These are phyloP conservation scores for Ilyonectria destructans DNA, from an alignment of 2,329 filamentous ascomycete species.

Conservation along the genomic window DNA sequence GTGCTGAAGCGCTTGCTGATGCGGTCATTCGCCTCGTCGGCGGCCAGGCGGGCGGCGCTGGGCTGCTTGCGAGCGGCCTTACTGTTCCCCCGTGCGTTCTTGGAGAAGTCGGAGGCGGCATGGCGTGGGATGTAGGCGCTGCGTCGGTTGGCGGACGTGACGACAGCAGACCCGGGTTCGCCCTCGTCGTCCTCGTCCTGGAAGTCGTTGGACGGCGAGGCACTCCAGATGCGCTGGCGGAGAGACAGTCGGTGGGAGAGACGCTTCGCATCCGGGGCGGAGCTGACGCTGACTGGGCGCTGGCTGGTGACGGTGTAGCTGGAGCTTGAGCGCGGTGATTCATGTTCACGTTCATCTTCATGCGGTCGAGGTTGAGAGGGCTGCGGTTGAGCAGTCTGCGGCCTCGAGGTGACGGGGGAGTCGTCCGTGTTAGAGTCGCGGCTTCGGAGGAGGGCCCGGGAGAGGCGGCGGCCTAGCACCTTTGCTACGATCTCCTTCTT, in stretches of 20 bases:
- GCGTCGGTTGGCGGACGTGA: background rate
- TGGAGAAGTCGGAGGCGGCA: conserved; percentile 51
- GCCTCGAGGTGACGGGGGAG: background rate
- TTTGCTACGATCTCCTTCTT: conserved; percentile 18
- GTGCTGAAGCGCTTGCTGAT: conserved; percentile 19
- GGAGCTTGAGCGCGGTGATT: background rate
- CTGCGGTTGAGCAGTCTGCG: background rate
- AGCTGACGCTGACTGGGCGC: background rate
- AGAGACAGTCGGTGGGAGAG: conserved; percentile 40
- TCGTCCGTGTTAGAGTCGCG: background rate
- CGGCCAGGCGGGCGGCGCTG: conserved; percentile 37
- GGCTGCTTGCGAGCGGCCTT: conserved; percentile 12
- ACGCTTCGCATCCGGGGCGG: conserved; percentile 11
- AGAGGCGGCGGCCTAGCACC: conserved; percentile 22
- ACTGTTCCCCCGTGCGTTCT: conserved; percentile 35
- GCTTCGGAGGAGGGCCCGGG: conserved; percentile 5
- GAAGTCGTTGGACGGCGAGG: conserved; percentile 42
- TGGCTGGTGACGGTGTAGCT: conserved; percentile 5
- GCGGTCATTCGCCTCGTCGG: conserved; percentile 38
- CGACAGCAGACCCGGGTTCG: background rate
- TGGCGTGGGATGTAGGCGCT: conserved; percentile 51
- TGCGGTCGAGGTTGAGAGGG: too few species aligned
- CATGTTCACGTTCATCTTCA: too few species aligned
- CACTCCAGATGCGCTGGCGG: conserved; percentile 43
- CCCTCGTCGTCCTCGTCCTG: conserved; percentile 8